Evolutionary conservation across 192 early-diverging fungal genomes (phyloP).

Genomic region (Martensiomyces pterosporus): DNA sequence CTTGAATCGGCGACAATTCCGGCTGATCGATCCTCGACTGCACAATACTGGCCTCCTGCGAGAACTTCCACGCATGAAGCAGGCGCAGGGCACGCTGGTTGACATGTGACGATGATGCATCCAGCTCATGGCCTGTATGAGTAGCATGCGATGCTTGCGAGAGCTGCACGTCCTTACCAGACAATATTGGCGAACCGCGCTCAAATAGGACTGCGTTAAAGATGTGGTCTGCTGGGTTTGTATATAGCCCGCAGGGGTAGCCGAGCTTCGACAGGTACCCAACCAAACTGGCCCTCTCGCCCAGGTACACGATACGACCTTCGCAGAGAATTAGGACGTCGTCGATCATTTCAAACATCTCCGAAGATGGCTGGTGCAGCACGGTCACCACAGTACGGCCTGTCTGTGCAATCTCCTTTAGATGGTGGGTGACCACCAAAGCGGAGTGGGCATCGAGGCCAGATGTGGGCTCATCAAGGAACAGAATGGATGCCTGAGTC

Average conservation of each 20-base stretch:
- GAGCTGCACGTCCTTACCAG: conserved; percentile 14
- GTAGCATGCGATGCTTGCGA: no score
- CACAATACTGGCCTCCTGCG: conserved; percentile 19
- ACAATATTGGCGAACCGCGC: no score
- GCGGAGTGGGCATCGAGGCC: conserved; percentile 61
- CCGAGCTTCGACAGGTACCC: conserved; percentile 49
- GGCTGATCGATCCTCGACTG: conserved; percentile 18
- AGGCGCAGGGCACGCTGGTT: conserved; percentile 19
- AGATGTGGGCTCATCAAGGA: conserved; percentile 72
- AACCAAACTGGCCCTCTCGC: conserved; percentile 41
- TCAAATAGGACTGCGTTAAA: conserved; percentile 57
- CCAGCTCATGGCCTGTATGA: conserved; percentile 2
- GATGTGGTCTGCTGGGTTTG: conserved; percentile 57
- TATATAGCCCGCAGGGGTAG: conserved; percentile 50
- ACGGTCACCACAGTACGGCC: conserved; percentile 47
- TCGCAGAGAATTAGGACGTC: conserved; percentile 64
- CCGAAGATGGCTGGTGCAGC: conserved; percentile 56
- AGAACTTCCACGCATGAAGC: conserved; percentile 38
- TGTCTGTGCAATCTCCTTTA: conserved; percentile 37
- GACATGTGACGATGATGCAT: conserved; percentile 1
- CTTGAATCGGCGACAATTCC: conserved; percentile 11
- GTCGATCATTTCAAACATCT: conserved; percentile 63
- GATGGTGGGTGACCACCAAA: conserved; percentile 47
- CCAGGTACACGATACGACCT: conserved; percentile 68
- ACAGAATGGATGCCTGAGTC: conserved; percentile 61